A percentile compares a stretch with the other conserved stretches of the same genome.
Evolutionary conservation across 2,329 filamentous ascomycete genomes (phyloP).

Genomic region (Colletotrichum sublineola): DNA sequence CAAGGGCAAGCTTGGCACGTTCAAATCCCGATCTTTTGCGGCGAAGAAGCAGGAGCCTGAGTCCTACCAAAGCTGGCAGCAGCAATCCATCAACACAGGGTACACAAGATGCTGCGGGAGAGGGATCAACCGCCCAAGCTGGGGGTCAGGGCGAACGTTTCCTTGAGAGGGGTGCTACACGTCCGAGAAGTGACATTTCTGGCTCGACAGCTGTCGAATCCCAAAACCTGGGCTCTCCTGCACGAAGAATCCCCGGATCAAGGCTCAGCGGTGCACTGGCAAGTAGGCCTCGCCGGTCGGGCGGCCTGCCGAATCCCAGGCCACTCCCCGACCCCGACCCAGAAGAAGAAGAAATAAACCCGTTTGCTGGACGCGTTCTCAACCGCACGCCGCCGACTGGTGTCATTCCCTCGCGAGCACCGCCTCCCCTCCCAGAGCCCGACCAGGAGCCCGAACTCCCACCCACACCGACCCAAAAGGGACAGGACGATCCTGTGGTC

Average conservation of each 20-base stretch:
- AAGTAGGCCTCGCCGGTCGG: conserved; percentile 55
- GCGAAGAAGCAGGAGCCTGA: conserved; percentile 30
- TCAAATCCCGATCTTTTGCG: conserved; percentile 70
- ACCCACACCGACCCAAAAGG: conserved; percentile 65
- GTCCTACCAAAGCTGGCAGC: conserved; percentile 42
- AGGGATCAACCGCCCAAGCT: neutral
- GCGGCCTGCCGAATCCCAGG: conserved; percentile 59
- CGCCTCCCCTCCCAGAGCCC: conserved; percentile 16
- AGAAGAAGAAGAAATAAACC: conserved; percentile 58
- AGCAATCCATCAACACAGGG: conserved; percentile 27
- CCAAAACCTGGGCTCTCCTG: conserved; percentile 32
- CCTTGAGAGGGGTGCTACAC: conserved; percentile 23
- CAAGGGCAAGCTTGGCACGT: conserved; percentile 72
- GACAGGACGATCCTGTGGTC: conserved; percentile 64
- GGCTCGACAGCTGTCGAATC: conserved; percentile 10
- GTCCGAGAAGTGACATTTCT: conserved; percentile 29
- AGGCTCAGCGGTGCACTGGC: conserved; percentile 51
- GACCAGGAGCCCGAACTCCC: conserved; percentile 72
- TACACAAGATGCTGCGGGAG: conserved; percentile 1
- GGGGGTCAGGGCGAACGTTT: conserved; percentile 21
- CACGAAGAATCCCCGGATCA: conserved; percentile 48
- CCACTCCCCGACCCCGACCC: conserved; percentile 62
- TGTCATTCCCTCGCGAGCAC: conserved; percentile 19
- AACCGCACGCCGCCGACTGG: conserved; percentile 53
- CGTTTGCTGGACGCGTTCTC: conserved; percentile 54